Base-by-base conservation (phyloP, 2,329 filamentous ascomycete genomes). In the Hymenoscyphus infarciens region DNA sequence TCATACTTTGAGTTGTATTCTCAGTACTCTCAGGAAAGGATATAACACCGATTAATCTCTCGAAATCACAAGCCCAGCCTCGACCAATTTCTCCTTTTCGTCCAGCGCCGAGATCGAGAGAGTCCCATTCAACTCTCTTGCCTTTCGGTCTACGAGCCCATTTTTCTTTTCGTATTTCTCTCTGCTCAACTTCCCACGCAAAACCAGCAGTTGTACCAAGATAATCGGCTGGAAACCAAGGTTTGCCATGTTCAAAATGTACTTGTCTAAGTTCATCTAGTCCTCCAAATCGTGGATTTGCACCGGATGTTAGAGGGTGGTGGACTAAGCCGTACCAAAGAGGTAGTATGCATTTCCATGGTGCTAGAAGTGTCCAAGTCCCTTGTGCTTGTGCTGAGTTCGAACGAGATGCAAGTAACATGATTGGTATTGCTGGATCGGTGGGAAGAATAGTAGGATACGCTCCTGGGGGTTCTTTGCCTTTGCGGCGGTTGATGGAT, bases 321-420 rank as follows among this genome's bases (percentile, higher is more conserved):
- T 92, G 92, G 77, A 96, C 88, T 15, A 98, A 77, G 56, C 86
- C 87, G 70, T 94, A 89, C 95, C 95, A 99, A 35, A 97, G 81
- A 0, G 91, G 86, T 39, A 86, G 80, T 39, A 98, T 89, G 70
- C 91, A 97, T 73, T 91, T 92, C 92, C 94, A 97, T 0, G 95
- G 95, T 2, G 95, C 82, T 27, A 98, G 80, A 1, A 98, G 74
- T 0, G 88, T 95, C 92, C 92, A 98, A 0, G 82, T 87, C 0
- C 89, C 88, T 56, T 89, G 86, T 1, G 80, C 78, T 56, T 82
- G 82, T 11, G 75, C 78, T 42, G 77, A 76, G 11, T 77, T 74
- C 10, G 81, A 74, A 3, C 85, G 82, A 11, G 84, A 85, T 38
- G 87, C 81, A 4, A 91, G 80, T 5, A 96, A 77, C 1, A 94